Evolutionary conservation across 1,284 basidiomycete genomes (phyloP).

Genomic region (Sporisorium graminicola): DNA sequence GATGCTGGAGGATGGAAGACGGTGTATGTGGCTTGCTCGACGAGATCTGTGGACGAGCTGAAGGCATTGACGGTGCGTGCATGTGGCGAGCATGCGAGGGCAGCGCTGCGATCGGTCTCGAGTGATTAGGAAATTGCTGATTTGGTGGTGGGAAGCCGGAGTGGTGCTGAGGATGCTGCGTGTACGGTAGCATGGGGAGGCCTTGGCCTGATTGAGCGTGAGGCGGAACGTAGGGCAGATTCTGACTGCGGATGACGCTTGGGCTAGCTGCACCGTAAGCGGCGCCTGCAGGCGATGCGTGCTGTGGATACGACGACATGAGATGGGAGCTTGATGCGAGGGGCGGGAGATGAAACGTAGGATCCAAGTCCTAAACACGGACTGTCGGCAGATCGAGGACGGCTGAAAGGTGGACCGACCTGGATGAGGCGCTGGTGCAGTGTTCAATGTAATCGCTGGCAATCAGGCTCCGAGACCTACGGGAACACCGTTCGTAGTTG

Average conservation of each 20-base stretch:
- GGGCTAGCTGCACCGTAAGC: constrained; percentile 19
- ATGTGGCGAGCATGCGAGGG: constrained; percentile 35
- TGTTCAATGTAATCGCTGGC: background rate
- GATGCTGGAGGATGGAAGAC: constrained; percentile 28
- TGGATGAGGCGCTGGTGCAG: background rate
- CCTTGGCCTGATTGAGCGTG: constrained; percentile 18
- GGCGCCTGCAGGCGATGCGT: constrained; percentile 27
- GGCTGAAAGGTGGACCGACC: background rate
- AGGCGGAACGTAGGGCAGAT: constrained; percentile 26
- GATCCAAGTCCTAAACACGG: constrained; percentile 5
- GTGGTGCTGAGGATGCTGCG: constrained; percentile 31
- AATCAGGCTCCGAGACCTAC: background rate
- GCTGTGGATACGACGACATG: constrained; percentile 39
- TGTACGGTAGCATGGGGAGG: constrained; percentile 6
- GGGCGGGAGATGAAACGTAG: constrained; percentile 38
- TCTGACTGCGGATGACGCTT: constrained; percentile 36
- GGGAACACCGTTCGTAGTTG: background rate
- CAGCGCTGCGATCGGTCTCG: constrained; percentile 30
- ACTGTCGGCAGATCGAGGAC: background rate
- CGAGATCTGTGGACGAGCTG: constrained; percentile 13
- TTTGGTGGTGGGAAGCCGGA: constrained; percentile 20
- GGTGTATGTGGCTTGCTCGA: constrained; percentile 13
- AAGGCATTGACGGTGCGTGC: constrained; percentile 17
- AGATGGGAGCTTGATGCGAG: constrained; percentile 19
- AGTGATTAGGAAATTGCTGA: constrained; percentile 19